Conservation (phyloP, 2,329 filamentous ascomycete species). For the Fusarium begoniae region DNA sequence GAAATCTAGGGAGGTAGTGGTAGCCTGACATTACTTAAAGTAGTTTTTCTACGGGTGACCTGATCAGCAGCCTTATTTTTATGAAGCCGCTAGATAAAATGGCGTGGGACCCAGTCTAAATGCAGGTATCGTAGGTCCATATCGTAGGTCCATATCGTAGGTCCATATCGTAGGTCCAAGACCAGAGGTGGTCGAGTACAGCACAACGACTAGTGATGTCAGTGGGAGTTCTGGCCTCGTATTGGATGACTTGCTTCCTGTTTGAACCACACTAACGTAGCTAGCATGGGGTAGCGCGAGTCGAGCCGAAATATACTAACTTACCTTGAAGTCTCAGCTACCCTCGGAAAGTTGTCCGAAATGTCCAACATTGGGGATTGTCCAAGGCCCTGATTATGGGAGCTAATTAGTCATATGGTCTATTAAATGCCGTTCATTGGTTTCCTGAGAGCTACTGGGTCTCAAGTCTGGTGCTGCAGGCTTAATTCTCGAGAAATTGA, state of each 20-base stretch:
- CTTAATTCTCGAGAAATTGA: no score
- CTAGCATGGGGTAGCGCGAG: not conserved
- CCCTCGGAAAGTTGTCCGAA: no score
- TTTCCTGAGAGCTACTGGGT: accelerated
- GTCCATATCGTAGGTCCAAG: not conserved
- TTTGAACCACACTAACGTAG: accelerated
- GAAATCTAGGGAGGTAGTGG: accelerated
- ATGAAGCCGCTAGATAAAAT: not conserved
- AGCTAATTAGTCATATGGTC: no score
- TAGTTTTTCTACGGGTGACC: accelerated
- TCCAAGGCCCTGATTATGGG: no score
- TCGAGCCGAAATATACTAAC: no score
- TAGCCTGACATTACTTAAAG: not conserved
- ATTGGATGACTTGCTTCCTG: not conserved
- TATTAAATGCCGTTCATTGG: no score
- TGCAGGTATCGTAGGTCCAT: not conserved
- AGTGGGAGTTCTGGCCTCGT: accelerated
- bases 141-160: not conserved
- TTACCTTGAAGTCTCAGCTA: no score
- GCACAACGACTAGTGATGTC: not conserved
- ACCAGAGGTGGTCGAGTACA: no score
- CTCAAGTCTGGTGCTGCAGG: no score
- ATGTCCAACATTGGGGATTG: no score
- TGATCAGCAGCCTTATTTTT: not conserved
- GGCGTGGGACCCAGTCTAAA: not conserved